phyloP scores from a whole-genome alignment of 768 basidiomycete genomes.

The Boletus bicolor region DNA sequence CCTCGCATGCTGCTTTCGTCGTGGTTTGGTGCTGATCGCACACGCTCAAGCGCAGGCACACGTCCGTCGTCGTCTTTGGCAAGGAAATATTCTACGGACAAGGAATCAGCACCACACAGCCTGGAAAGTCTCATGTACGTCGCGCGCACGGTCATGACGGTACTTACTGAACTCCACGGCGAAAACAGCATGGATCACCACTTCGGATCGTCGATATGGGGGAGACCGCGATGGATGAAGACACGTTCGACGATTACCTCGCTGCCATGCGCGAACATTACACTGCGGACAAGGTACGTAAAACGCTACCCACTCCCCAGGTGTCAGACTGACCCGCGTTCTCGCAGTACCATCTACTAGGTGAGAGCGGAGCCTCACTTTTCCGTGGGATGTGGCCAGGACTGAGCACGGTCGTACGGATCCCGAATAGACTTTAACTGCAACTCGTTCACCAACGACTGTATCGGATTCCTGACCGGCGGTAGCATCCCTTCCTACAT shows the following conservation, averaged over 20 bases:
- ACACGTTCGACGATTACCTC: conserved; percentile 84
- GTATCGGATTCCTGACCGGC: conserved; percentile 83
- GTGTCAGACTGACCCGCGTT: background rate
- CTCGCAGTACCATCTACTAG: conserved; percentile 78
- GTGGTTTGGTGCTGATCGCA: conserved; percentile 6
- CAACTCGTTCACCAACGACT: conserved; percentile 91
- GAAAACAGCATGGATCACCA: conserved; percentile 67
- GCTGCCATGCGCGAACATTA: conserved; percentile 72
- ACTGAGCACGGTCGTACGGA: background rate
- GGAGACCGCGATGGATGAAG: conserved; percentile 75
- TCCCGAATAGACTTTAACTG: conserved; percentile 77
- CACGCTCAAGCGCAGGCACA: conserved; percentile 61
- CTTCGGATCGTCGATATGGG: conserved; percentile 72
- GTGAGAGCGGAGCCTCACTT: conserved; percentile 33
- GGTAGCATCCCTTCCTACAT: conserved; percentile 78
- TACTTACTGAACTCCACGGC: background rate
- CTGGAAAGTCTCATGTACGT: conserved; percentile 82
- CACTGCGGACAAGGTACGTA: conserved; percentile 85
- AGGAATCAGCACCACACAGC: conserved; percentile 68
- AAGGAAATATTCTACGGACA: conserved; percentile 90
- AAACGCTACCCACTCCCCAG: no score
- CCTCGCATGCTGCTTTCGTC: conserved; percentile 2
- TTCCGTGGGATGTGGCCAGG: background rate
- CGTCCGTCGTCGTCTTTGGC: conserved; percentile 83
- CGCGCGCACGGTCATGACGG: background rate